Evolutionary conservation across 2,329 filamentous ascomycete species (phyloP).

Genomic region (Graphilbum ipis-grandicollis): DNA sequence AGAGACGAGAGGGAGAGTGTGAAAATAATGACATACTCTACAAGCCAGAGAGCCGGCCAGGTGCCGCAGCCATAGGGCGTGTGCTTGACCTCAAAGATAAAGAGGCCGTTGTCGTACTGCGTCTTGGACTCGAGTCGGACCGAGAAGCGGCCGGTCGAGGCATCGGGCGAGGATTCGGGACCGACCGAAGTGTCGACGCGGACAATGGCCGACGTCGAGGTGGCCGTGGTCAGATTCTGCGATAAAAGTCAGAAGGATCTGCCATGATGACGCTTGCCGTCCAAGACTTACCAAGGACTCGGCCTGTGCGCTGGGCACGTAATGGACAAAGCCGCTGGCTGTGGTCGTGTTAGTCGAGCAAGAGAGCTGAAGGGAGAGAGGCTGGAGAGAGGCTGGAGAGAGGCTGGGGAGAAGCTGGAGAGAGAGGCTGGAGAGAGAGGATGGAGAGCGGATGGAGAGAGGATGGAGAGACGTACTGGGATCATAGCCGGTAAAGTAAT

Average conservation of each 20-base stretch:
- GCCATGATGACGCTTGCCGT: no score
- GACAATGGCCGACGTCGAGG: slow-evolving; percentile 33
- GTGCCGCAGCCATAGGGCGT: slow-evolving; percentile 45
- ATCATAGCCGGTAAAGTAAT: slow-evolving; percentile 33
- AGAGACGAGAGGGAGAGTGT: background rate
- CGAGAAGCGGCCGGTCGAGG: slow-evolving; percentile 42
- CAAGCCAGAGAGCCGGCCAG: slow-evolving; percentile 51
- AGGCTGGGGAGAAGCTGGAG: background rate
- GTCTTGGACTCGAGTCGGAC: slow-evolving; percentile 44
- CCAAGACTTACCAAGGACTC: slow-evolving; percentile 19
- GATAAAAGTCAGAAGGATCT: background rate
- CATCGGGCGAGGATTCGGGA: slow-evolving; percentile 26
- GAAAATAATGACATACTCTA: slow-evolving; percentile 21
- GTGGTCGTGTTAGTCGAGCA: background rate
- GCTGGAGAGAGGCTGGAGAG: background rate
- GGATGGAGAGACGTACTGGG: slow-evolving; percentile 17
- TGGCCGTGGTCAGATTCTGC: slow-evolving; percentile 47
- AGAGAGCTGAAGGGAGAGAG: no score
- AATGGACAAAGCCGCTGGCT: slow-evolving; percentile 34
- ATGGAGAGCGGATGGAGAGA: background rate
- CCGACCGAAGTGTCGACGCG: slow-evolving; percentile 42
- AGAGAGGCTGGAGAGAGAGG: background rate
- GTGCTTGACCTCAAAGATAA: slow-evolving; percentile 49
- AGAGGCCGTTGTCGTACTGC: slow-evolving; percentile 45
- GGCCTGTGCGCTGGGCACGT: slow-evolving; percentile 27